Conservation (phyloP, 371 early-diverging fungal genomes). For the Mucor velutinosus region DNA sequence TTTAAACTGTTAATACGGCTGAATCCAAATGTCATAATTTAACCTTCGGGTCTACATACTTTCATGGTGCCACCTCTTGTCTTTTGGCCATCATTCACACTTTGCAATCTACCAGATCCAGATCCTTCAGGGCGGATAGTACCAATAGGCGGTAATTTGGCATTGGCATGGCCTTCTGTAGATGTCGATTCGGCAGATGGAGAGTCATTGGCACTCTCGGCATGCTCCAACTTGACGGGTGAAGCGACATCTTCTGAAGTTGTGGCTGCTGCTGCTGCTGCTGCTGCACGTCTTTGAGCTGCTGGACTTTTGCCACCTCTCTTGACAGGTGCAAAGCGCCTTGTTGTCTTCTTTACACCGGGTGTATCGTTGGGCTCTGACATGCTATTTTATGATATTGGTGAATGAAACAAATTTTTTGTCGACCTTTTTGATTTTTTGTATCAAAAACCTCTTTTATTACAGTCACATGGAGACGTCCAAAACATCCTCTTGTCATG, state of each 20-base stretch:
- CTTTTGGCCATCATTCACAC: constrained; percentile 47
- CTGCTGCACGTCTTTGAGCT: constrained; percentile 14
- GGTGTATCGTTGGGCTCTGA: constrained; percentile 23
- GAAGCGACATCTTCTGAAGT: too few species aligned
- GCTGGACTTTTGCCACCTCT: constrained; percentile 17
- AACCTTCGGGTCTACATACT: constrained; percentile 19
- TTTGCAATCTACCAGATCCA: constrained; percentile 42
- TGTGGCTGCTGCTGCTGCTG: constrained; percentile 7
- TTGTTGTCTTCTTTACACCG: constrained; percentile 36
- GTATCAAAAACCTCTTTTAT: not conserved
- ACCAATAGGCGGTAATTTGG: constrained; percentile 30
- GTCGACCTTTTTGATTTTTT: not conserved
- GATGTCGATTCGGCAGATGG: constrained; percentile 3
- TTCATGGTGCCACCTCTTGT: constrained; percentile 55
- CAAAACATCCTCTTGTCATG: too few species aligned
- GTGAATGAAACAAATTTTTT: not conserved
- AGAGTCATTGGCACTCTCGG: not conserved
- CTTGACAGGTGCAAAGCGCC: constrained; percentile 43
- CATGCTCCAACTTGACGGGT: not conserved
- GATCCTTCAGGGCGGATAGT: constrained; percentile 39
- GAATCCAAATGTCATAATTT: not conserved
- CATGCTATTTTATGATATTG: not conserved
- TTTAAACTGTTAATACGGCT: too few species aligned
- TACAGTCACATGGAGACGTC: too few species aligned
- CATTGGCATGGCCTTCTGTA: not conserved